Percentiles rank a stretch among this genome's conserved stretches.
These are phyloP conservation scores for Tilletia caries DNA, from an alignment of 1,284 basidiomycete genomes.

Conservation along the genomic window DNA sequence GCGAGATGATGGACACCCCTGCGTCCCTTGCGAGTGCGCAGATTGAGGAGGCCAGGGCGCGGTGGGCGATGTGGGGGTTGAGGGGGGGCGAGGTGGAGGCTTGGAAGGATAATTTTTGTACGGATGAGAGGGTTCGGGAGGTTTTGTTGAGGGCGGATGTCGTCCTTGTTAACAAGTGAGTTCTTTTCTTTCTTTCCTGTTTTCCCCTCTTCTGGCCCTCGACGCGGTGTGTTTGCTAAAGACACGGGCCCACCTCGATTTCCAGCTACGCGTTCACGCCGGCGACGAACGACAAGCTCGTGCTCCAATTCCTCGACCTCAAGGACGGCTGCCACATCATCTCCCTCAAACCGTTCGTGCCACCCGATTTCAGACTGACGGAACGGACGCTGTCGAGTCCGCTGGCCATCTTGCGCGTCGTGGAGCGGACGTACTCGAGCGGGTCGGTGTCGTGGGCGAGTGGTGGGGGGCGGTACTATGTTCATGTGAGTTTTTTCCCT, in stretches of 20 bases:
- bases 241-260: no score
- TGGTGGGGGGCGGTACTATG: conserved; percentile 49
- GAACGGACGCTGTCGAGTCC: conserved; percentile 50
- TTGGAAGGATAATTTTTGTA: conserved; percentile 60
- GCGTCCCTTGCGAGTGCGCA: conserved; percentile 57
- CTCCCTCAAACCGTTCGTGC: conserved; percentile 60
- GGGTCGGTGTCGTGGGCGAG: conserved; percentile 51
- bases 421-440: conserved; percentile 34
- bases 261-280: conserved; percentile 55
- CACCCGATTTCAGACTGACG: conserved; percentile 58
- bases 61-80: conserved; percentile 60
- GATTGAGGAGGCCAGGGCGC: conserved; percentile 56
- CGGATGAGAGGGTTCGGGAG: conserved; percentile 47
- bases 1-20: conserved; percentile 60
- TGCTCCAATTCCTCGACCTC: conserved; percentile 61
- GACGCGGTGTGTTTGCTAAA: background rate
- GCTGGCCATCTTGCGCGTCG: conserved; percentile 45
- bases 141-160: conserved; percentile 58
- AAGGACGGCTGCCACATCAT: conserved; percentile 60
- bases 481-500: conserved; percentile 24
- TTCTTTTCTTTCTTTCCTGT: conserved; percentile 49
- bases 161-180: conserved; percentile 62
- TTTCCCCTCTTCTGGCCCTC: background rate
- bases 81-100: conserved; percentile 55
- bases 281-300: conserved; percentile 59